Evolutionary conservation across 371 early-diverging fungal genomes (phyloP).

Genomic region (Rhizopus stolonifer): DNA sequence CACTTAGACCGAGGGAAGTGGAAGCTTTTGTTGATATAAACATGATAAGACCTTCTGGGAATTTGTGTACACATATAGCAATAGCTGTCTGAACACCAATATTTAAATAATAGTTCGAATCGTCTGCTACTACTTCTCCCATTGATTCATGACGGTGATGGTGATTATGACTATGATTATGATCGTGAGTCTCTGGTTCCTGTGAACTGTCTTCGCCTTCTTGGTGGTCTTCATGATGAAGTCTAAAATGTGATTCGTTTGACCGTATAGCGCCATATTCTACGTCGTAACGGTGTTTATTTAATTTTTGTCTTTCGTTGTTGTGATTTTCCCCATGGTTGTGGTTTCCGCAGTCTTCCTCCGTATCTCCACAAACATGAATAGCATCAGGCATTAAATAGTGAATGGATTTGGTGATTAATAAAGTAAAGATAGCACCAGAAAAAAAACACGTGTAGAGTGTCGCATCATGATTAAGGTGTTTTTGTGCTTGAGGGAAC

Average conservation of each 20-base stretch:
- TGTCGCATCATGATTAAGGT: constrained; percentile 20
- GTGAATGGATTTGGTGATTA: constrained; percentile 33
- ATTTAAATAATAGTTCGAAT: constrained; percentile 27
- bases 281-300: constrained; percentile 20
- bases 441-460: constrained; percentile 35
- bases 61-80: constrained; percentile 79
- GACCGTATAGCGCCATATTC: constrained; percentile 32
- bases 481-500: constrained; percentile 35
- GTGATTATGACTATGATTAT: constrained; percentile 7
- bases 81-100: constrained; percentile 80
- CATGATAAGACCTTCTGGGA: constrained; percentile 81
- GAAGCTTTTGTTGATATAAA: constrained; percentile 66
- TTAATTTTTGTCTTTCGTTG: constrained; percentile 15
- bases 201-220: not conserved
- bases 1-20: constrained; percentile 61
- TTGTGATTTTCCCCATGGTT: constrained; percentile 1
- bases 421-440: constrained; percentile 32
- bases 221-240: constrained; percentile 26
- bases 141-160: constrained; percentile 23
- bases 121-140: constrained; percentile 12
- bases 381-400: constrained; percentile 41
- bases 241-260: constrained; percentile 37
- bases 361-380: constrained; percentile 37
- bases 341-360: constrained; percentile 14
- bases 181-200: constrained; percentile 2